Conservation (phyloP, 495 filamentous ascomycete genomes). For the Aspergillus taichungensis region DNA sequence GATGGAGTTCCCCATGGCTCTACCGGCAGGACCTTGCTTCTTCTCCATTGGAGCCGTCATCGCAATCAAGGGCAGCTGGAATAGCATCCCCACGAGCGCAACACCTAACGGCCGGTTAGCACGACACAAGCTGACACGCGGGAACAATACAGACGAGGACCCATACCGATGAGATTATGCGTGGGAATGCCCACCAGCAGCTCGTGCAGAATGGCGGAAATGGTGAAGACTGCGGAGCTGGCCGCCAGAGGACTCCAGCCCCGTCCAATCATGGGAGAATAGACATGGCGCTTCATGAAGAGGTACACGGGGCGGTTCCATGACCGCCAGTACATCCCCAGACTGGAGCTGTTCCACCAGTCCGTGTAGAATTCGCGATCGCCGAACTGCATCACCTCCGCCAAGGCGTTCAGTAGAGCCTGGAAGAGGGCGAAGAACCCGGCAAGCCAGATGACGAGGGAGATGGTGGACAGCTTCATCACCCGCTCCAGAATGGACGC, state of each 20-base stretch:
- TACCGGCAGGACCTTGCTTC: conserved; percentile 62
- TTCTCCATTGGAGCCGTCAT: conserved; percentile 70
- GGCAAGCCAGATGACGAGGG: conserved; percentile 88
- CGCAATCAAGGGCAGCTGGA: conserved; percentile 82
- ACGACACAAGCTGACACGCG: not conserved
- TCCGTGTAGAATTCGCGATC: conserved; percentile 93
- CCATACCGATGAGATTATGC: conserved; percentile 80
- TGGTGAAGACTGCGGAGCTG: conserved; percentile 68
- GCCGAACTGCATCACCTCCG: conserved; percentile 81
- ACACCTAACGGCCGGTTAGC: conserved; percentile 48
- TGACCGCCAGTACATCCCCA: conserved; percentile 85
- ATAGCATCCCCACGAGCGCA: conserved; percentile 87
- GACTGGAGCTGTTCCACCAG: conserved; percentile 90
- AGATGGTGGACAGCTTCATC: conserved; percentile 91
- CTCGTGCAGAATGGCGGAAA: conserved; percentile 86
- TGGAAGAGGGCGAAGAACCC: conserved; percentile 97
- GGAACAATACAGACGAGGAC: not conserved
- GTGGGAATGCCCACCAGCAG: conserved; percentile 90
- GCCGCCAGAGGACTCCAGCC: conserved; percentile 63
- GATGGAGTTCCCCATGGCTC: conserved; percentile 76
- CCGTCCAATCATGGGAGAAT: conserved; percentile 71
- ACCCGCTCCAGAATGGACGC: conserved; percentile 76
- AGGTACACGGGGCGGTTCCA: conserved; percentile 98
- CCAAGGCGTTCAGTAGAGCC: conserved; percentile 76
- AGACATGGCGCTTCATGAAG: conserved; percentile 92